Percentiles rank a stretch among this genome's conserved stretches.
These are phyloP conservation scores for Silybum marianum DNA, from an alignment of 129 eudicot genomes.

Conservation along the genomic window DNA sequence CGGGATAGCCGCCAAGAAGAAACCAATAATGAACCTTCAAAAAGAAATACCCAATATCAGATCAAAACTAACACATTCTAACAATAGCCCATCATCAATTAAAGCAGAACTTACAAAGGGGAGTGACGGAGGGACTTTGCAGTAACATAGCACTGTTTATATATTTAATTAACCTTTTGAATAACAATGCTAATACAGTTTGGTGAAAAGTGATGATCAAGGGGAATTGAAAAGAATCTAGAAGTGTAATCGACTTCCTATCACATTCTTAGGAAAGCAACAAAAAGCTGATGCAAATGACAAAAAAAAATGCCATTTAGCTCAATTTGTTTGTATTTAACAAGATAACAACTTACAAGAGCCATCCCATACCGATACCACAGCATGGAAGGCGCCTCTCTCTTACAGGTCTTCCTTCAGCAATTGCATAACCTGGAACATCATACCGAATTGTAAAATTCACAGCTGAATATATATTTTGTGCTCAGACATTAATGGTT, in stretches of 20 bases:
- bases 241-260: background rate
- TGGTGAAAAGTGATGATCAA: background rate
- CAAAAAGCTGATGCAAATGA: background rate
- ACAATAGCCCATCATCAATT: background rate
- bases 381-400: constrained; percentile 89
- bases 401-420: constrained; percentile 89
- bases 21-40: constrained; percentile 86
- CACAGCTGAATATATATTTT: background rate
- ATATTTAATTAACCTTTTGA: background rate
- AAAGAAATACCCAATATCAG: constrained; percentile 16
- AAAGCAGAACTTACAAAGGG: background rate
- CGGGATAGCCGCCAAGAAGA: constrained; percentile 80
- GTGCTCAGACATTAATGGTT: background rate
- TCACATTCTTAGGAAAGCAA: too few relatives aligned
- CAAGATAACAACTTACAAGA: constrained; percentile 54
- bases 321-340: background rate
- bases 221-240: background rate
- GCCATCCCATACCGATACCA: constrained; percentile 82
- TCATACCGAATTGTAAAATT: background rate
- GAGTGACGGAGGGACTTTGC: background rate
- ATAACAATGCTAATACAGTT: background rate
- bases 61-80: background rate
- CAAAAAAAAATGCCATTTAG: background rate
- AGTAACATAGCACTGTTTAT: background rate
- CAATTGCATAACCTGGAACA: constrained; percentile 72